Conservation (phyloP, 345 rosid species). For the Populus davidiana region DNA sequence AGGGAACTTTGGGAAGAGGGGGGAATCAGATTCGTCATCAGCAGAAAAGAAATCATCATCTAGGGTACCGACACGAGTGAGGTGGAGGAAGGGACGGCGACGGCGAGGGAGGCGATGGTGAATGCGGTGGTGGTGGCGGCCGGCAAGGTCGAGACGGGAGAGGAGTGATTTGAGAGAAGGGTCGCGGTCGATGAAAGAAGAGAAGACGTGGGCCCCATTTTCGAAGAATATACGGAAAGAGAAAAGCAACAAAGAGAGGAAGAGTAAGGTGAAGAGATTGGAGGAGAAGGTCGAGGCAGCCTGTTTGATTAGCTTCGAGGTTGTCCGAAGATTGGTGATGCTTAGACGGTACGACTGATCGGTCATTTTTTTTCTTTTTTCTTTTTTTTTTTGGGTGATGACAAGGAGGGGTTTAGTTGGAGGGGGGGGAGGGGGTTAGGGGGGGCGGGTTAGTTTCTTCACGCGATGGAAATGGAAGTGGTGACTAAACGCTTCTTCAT, state of each 20-base stretch:
- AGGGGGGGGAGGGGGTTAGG: neutral
- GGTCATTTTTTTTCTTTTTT: slow-evolving; percentile 30
- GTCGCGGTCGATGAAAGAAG: slow-evolving; percentile 78
- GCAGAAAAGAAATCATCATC: slow-evolving; percentile 87
- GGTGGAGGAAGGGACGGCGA: slow-evolving; percentile 63
- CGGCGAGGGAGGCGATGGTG: slow-evolving; percentile 17
- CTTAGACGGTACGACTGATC: slow-evolving; percentile 50
- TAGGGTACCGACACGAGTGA: slow-evolving; percentile 75
- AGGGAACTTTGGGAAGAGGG: slow-evolving; percentile 39
- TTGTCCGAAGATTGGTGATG: slow-evolving; percentile 57
- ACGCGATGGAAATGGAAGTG: neutral
- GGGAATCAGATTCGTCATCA: slow-evolving; percentile 53
- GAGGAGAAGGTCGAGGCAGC: slow-evolving; percentile 45
- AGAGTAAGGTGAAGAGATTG: slow-evolving; percentile 55
- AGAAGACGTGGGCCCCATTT: slow-evolving; percentile 56
- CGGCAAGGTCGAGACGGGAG: slow-evolving; percentile 68
- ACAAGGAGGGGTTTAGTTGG: slow-evolving; percentile 4
- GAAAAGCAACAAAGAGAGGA: slow-evolving; percentile 72
- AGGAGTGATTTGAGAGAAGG: slow-evolving; percentile 80
- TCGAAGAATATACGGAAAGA: slow-evolving; percentile 80
- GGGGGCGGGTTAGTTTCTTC: neutral
- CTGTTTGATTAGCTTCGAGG: slow-evolving; percentile 54
- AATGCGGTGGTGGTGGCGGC: slow-evolving; percentile 20
- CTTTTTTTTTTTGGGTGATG: no score
- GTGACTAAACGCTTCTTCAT: neutral